Percentiles rank a stretch among this genome's conserved stretches.
Conservation (phyloP, 441 rosid genomes). For the Eutrema salsugineum region DNA sequence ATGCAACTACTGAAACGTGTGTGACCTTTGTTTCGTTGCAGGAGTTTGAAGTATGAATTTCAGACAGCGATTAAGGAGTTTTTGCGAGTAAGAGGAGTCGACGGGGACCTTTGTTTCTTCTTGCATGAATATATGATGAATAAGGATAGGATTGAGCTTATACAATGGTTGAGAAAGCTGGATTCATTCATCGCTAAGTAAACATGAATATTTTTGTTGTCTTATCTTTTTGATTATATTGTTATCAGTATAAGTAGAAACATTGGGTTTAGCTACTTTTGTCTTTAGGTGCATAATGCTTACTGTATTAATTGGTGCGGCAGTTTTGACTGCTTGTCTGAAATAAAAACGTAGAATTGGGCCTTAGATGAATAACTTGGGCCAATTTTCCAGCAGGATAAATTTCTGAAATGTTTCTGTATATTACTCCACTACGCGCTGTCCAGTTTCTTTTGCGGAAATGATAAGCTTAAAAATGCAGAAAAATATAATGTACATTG, state of each 20-base stretch:
- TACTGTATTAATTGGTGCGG: too few relatives aligned
- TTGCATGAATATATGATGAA: constrained; percentile 73
- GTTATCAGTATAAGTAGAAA: background rate
- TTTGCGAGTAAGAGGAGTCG: constrained; percentile 62
- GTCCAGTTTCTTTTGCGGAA: too few relatives aligned
- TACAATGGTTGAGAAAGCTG: constrained; percentile 59
- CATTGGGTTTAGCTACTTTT: too few relatives aligned
- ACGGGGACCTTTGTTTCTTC: constrained; percentile 51
- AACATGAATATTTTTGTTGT: background rate
- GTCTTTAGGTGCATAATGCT: background rate
- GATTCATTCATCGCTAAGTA: constrained; percentile 44
- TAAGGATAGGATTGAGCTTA: constrained; percentile 71
- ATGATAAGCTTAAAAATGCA: too few relatives aligned
- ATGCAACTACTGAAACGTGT: constrained; percentile 2
- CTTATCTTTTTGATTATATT: background rate
- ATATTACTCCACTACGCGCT: too few relatives aligned
- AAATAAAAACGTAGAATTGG: background rate
- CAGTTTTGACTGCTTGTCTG: too few relatives aligned
- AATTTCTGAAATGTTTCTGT: too few relatives aligned
- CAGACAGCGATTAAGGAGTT: constrained; percentile 38
- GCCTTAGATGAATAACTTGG: background rate
- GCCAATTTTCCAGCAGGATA: background rate
- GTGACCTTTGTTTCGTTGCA: constrained; percentile 26
- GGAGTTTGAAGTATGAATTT: constrained; percentile 49
- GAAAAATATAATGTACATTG: too few relatives aligned